phyloP scores from a whole-genome alignment of 768 basidiomycete genomes.

The Cyathus striatus region DNA sequence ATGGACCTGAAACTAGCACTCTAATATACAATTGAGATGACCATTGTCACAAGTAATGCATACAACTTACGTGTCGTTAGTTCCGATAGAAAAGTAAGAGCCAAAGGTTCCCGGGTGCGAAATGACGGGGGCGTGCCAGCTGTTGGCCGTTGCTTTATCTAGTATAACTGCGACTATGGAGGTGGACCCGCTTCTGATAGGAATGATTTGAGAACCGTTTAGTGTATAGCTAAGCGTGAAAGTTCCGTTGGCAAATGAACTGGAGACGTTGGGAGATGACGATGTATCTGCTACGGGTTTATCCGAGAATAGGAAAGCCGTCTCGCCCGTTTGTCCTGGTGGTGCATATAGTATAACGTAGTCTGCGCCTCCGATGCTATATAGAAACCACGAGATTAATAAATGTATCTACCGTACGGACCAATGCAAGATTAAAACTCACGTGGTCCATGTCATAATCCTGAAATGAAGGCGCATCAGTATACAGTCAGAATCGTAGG shows the following conservation, averaged over 20 bases:
- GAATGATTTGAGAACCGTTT: slow-evolving; percentile 26
- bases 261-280: slow-evolving; percentile 20
- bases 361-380: slow-evolving; percentile 37
- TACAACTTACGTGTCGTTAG: slow-evolving; percentile 32
- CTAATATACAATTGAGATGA: slow-evolving; percentile 11
- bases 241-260: slow-evolving; percentile 27
- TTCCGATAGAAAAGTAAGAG: slow-evolving; percentile 39
- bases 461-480: slow-evolving; percentile 17
- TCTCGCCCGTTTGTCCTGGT: slow-evolving; percentile 37
- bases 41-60: background rate
- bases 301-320: slow-evolving; percentile 27
- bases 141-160: slow-evolving; percentile 43
- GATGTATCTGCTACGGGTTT: slow-evolving; percentile 21
- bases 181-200: slow-evolving; percentile 20
- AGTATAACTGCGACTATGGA: slow-evolving; percentile 27
- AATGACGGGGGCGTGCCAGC: slow-evolving; percentile 46
- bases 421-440: slow-evolving; percentile 7
- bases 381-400: background rate
- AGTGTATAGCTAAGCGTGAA: slow-evolving; percentile 34
- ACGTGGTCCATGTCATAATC: slow-evolving; percentile 54
- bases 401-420: background rate
- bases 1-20: slow-evolving; percentile 47
- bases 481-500: no score
- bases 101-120: slow-evolving; percentile 27
- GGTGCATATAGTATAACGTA: slow-evolving; percentile 40